Evolutionary conservation across 2,329 filamentous ascomycete species (phyloP).

Genomic region (Rutstroemia sp.): DNA sequence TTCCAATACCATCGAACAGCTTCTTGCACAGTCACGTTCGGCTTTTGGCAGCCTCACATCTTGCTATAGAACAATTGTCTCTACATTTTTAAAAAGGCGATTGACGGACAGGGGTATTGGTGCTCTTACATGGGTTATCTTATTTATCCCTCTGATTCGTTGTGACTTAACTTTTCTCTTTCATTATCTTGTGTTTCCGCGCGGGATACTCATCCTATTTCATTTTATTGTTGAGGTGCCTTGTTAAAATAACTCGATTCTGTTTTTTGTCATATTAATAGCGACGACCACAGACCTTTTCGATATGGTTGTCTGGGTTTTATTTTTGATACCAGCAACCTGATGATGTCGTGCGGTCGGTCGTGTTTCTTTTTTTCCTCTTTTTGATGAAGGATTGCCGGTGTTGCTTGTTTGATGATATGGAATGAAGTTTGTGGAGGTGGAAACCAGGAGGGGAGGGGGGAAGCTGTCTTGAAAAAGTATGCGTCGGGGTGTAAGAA

Average conservation of each 20-base stretch:
- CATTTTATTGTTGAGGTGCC: constrained; percentile 2
- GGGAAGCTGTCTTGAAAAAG: too few species aligned
- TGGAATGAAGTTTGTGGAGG: constrained; percentile 1
- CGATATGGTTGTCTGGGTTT: constrained; percentile 4
- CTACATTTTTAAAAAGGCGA: constrained; percentile 1
- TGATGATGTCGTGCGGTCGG: constrained; percentile 6
- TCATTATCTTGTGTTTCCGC: constrained; percentile 10
- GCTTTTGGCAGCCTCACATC: constrained; percentile 13
- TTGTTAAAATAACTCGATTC: constrained; percentile 5
- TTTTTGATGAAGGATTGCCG: neutral
- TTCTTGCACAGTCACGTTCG: constrained; percentile 14
- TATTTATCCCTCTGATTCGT: constrained; percentile 16
- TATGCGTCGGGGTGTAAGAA: too few species aligned
- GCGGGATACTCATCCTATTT: constrained; percentile 1
- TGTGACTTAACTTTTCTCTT: constrained; percentile 19
- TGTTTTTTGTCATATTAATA: constrained; percentile 19
- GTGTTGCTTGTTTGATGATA: neutral
- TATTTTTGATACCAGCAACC: constrained; percentile 1
- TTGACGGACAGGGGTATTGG: constrained; percentile 4
- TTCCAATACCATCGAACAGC: constrained; percentile 25
- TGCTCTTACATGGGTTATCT: neutral
- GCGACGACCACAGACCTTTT: constrained; percentile 12
- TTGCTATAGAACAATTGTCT: constrained; percentile 18
- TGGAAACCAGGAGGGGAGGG: neutral
- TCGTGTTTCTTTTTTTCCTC: neutral